These are phyloP conservation scores for Nakataea oryzae DNA, from an alignment of 2,329 filamentous ascomycete species.

Conservation along the genomic window DNA sequence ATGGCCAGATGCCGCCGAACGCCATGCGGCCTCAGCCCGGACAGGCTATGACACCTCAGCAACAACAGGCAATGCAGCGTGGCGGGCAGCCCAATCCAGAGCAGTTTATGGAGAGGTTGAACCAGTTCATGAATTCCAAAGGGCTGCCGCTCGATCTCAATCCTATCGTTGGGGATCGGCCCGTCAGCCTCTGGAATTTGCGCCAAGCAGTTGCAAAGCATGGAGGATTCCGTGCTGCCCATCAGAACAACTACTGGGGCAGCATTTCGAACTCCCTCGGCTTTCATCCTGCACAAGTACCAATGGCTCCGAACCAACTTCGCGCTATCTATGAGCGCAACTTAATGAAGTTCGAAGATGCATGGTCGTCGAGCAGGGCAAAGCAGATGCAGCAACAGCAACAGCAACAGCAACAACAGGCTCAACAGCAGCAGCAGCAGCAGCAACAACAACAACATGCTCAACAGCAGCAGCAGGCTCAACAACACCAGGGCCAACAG, in stretches of 20 bases:
- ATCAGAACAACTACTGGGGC: constrained; percentile 60
- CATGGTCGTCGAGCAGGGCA: constrained; percentile 45
- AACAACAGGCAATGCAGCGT: constrained; percentile 23
- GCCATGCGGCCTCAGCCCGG: constrained; percentile 6
- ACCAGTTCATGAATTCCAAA: constrained; percentile 65
- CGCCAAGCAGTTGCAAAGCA: constrained; percentile 69
- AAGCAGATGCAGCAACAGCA: constrained; percentile 41
- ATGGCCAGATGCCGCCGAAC: constrained; percentile 43
- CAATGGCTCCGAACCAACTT: constrained; percentile 58
- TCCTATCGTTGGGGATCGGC: constrained; percentile 63
- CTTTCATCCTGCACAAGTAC: constrained; percentile 51
- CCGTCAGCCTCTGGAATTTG: constrained; percentile 63
- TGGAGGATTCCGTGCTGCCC: constrained; percentile 68
- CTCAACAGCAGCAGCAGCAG: constrained; percentile 24
- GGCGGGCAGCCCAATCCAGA: constrained; percentile 41
- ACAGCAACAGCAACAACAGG: constrained; percentile 24
- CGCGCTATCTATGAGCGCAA: constrained; percentile 67
- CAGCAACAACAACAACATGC: constrained; percentile 35
- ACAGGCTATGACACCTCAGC: constrained; percentile 15
- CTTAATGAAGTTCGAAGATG: constrained; percentile 66
- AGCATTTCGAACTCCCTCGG: constrained; percentile 57
- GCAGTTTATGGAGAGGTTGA: constrained; percentile 65
- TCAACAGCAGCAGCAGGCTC: constrained; percentile 21
- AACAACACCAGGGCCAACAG: constrained; percentile 25
- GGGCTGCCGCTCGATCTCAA: constrained; percentile 64